Base-by-base conservation (phyloP, 1,284 basidiomycete genomes). In the Sanghuangporus weigelae region DNA sequence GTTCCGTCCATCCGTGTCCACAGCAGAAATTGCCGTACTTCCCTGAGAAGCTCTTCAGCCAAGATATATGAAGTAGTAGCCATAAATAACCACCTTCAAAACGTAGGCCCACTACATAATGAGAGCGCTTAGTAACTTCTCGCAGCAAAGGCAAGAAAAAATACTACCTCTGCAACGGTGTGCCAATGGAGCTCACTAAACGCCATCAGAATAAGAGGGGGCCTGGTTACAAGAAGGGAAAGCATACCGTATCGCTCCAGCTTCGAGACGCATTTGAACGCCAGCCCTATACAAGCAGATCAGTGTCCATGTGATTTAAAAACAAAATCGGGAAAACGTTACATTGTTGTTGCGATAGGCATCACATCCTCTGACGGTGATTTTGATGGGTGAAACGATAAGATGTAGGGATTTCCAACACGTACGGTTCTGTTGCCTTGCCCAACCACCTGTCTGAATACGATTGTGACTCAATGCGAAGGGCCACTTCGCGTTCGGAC, bases 171-270 rank as follows among this genome's bases (percentile, higher is more conserved):
- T 23, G 82, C 77, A 5, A 82, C 84, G 61, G 78, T 82, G 71
- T 92, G 88, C 88, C 89, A 90, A 69, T 90, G 89, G 35, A 90
- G 77, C 71, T 91, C 88, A 16, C 87, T 86, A 66, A 62, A 65
- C 7, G 66, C 2, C 42, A 31, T 44, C 54, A 42, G 35, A 19
- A 39, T 5, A 36, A 16, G 42, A 10, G 31, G 3, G 35, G 42
- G 14, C 26, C 39, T 26, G 57, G 53, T 40, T 61, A 55, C 40
- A 59, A 42, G 49, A 42, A 35, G 26, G 50, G 31, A 8, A 50
- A 62, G 67, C 77, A 48, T 69, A 85, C 85, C 86, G 81, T 69
- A 88, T 76, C 0, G 83, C 83, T 12, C 87, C 88, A 54, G 82
- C 74, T 71, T 87, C 81, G 23, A 90, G 74, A 23, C 87, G 81